These are phyloP conservation scores for Metschnikowia cubensis DNA, from an alignment of 805 yeast species.

Conservation along the genomic window DNA sequence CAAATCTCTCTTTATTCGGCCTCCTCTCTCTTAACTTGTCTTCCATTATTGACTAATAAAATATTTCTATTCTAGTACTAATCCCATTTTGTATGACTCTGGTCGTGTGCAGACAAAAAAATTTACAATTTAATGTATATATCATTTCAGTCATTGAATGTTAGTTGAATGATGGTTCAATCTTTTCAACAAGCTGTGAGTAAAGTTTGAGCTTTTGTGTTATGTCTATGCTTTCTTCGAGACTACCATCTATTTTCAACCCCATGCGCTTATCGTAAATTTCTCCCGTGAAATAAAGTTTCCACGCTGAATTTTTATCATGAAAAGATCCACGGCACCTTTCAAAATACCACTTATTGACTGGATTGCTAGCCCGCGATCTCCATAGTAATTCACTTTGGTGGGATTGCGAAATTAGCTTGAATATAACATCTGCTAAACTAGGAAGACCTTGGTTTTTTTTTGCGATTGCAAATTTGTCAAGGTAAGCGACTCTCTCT, in stretches of 20 bases:
- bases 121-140: background rate
- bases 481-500: constrained; percentile 66
- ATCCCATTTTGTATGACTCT: background rate
- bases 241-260: constrained; percentile 14
- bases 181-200: constrained; percentile 10
- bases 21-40: background rate
- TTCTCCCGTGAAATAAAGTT: constrained; percentile 40
- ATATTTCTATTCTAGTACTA: background rate
- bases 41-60: background rate
- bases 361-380: constrained; percentile 81
- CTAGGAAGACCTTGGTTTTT: constrained; percentile 88
- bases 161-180: constrained; percentile 12
- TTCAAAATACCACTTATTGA: constrained; percentile 97
- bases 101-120: background rate
- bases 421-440: constrained; percentile 89
- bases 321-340: constrained; percentile 68
- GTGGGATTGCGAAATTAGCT: constrained; percentile 64
- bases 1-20: background rate
- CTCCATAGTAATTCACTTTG: constrained; percentile 84
- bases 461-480: constrained; percentile 87
- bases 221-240: constrained; percentile 12
- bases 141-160: background rate
- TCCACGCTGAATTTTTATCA: constrained; percentile 35
- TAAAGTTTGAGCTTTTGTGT: constrained; percentile 13
- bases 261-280: constrained; percentile 35